Base-by-base conservation (phyloP, 495 filamentous ascomycete species). In the Aspergillus ellipticus region DNA sequence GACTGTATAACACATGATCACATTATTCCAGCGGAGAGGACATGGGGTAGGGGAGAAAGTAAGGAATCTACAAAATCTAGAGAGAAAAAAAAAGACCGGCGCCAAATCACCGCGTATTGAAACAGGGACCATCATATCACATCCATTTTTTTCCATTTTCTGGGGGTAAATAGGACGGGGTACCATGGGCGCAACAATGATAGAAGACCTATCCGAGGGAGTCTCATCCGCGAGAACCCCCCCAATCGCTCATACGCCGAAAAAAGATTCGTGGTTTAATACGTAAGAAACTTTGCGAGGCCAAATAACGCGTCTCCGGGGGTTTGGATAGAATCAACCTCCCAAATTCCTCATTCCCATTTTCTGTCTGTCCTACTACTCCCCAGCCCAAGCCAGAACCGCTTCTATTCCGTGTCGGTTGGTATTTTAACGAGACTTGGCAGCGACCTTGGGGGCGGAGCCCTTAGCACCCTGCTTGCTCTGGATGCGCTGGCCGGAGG, bases 391-490 rank as follows among this genome's bases (percentile, higher is more conserved):
- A 65, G 56, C 67, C 66, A 67, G 56, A 15, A 68, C 64, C 63
- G 61, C 62, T 62, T 54, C 13, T 43, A 66, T 59, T 54, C 49
- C 58, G 59, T 67, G 6, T 16, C 11, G 20, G 13, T 22, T 9
- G 17, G 42, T 7, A 21, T 22, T 22, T 90, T 92, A 98, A 82
- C 92, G 92, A 76, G 80, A 84, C 73, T 87, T 92, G 77, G 90
- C 88, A 68, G 85, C 81, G 59, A 90, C 85, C 88, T 97, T 97
- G 64, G 76, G 75, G 62, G 85, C 84, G 66, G 92, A 85, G 64
- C 95, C 94, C 85, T 94, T 96, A 29, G 90, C 89, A 62, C 91
- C 91, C 85, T 96, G 91, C 88, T 99, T 99, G 82, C 90, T 89
- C 74, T 85, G 81, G 74, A 96, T 89, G 71, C 86, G 82, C 69